Evolutionary conservation across 1,139 yeast species (phyloP).

Genomic region (Saccharomyces uvarum): DNA sequence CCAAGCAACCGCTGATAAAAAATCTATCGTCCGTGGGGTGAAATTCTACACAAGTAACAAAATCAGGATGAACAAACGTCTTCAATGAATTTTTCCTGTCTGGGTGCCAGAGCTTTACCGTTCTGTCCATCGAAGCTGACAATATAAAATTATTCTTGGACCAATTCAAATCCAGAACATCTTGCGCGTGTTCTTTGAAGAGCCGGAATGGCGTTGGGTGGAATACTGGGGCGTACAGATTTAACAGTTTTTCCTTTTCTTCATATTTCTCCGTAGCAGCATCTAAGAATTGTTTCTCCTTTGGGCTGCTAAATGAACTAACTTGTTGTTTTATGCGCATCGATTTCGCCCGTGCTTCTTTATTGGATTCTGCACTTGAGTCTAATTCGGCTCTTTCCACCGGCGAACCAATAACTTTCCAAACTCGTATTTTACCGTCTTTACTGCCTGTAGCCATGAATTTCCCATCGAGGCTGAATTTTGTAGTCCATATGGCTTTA

Average conservation of each 20-base stretch:
- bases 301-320: background rate
- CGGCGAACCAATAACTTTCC: constrained; percentile 74
- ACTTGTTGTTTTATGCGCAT: constrained; percentile 5
- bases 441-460: constrained; percentile 80
- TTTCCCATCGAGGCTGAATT: constrained; percentile 72
- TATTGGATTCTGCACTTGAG: constrained; percentile 7
- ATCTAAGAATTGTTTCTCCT: constrained; percentile 3
- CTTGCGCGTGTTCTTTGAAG: constrained; percentile 61
- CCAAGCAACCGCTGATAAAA: constrained; percentile 76
- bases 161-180: constrained; percentile 76
- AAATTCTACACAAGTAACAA: constrained; percentile 74
- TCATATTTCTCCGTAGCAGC: constrained; percentile 3
- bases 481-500: constrained; percentile 61
- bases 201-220: constrained; percentile 57
- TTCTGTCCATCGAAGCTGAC: constrained; percentile 79
- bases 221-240: constrained; percentile 66
- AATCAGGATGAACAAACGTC: constrained; percentile 65
- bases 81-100: constrained; percentile 58
- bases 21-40: constrained; percentile 86
- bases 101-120: constrained; percentile 80
- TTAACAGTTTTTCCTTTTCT: constrained; percentile 8
- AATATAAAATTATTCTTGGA: constrained; percentile 75
- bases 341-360: constrained; percentile 5
- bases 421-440: constrained; percentile 57
- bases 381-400: constrained; percentile 47